phyloP scores from a whole-genome alignment of 352 stramenopile species.

The Phytophthora multivora region DNA sequence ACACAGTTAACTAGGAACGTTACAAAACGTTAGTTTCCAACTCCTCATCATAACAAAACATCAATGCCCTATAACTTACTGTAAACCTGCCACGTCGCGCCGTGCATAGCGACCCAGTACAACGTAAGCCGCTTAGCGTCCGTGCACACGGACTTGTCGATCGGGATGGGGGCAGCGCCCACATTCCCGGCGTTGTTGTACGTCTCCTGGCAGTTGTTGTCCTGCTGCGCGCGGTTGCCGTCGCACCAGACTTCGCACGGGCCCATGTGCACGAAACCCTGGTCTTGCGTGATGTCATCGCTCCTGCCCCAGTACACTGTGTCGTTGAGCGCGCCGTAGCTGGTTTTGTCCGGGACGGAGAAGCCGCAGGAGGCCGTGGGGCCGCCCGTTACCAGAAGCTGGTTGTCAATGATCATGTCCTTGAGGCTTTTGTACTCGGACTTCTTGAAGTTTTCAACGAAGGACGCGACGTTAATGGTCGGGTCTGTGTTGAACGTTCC shows the following conservation, averaged over 20 bases:
- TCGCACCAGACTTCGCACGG: conserved; percentile 57
- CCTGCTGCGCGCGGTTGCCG: conserved; percentile 36
- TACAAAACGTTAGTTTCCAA: conserved; percentile 7
- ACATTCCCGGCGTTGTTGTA: conserved; percentile 35
- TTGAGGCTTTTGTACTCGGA: conserved; percentile 46
- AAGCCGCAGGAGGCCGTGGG: conserved; percentile 47
- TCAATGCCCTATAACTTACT: conserved; percentile 32
- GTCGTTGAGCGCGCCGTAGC: conserved; percentile 36
- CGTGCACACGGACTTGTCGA: conserved; percentile 43
- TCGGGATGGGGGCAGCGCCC: conserved; percentile 35
- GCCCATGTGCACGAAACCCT: conserved; percentile 48
- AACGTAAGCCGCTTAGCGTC: conserved; percentile 47
- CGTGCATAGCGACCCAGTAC: conserved; percentile 62
- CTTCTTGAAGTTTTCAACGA: conserved; percentile 46
- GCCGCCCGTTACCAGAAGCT: conserved; percentile 26
- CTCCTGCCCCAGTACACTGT: conserved; percentile 48
- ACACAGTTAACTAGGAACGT: conserved; percentile 35
- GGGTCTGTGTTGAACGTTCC: conserved; percentile 41
- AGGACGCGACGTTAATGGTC: conserved; percentile 38
- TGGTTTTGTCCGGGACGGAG: conserved; percentile 40
- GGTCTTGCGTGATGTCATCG: conserved; percentile 30
- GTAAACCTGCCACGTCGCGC: conserved; percentile 63
- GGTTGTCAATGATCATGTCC: conserved; percentile 44
- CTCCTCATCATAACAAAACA: not conserved
- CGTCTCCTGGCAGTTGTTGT: conserved; percentile 41